Percentiles rank a stretch among this genome's conserved stretches.
Evolutionary conservation across 345 rosid genomes (phyloP).

Genomic region (Toxicodendron radicans): DNA sequence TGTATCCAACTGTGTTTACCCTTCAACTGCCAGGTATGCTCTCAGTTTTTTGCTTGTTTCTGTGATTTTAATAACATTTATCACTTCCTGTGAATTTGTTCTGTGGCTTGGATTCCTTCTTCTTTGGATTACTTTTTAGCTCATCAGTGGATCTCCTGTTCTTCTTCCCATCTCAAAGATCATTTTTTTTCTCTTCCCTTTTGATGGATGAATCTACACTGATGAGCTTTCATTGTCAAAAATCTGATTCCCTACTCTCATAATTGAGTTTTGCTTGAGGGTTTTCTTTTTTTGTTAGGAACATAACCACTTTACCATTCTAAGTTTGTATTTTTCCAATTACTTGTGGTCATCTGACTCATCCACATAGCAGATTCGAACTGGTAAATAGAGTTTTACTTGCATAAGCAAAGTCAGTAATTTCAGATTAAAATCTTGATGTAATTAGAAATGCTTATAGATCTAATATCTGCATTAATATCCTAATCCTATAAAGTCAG

Average conservation of each 20-base stretch:
- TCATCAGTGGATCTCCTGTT: conserved; percentile 1
- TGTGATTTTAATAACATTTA: neutral
- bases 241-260: conserved; percentile 2
- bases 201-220: neutral
- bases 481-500: neutral
- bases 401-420: neutral
- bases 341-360: neutral
- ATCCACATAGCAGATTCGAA: conserved; percentile 10
- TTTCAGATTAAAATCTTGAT: neutral
- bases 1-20: conserved; percentile 49
- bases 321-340: neutral
- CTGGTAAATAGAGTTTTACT: conserved; percentile 19
- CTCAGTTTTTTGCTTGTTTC: neutral
- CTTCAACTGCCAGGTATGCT: conserved; percentile 64
- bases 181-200: neutral
- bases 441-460: neutral
- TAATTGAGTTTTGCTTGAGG: neutral
- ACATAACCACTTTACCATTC: neutral
- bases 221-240: neutral
- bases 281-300: neutral
- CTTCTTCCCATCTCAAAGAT: neutral
- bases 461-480: conserved; percentile 9
- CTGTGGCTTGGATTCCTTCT: neutral
- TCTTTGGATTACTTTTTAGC: neutral
- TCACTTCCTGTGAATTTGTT: neutral